Evolutionary conservation across 225 moss, liverwort and hornwort species (phyloP), one percentile per base, ranked within the genome.

Genomic region (Sphagnum contortum): DNA sequence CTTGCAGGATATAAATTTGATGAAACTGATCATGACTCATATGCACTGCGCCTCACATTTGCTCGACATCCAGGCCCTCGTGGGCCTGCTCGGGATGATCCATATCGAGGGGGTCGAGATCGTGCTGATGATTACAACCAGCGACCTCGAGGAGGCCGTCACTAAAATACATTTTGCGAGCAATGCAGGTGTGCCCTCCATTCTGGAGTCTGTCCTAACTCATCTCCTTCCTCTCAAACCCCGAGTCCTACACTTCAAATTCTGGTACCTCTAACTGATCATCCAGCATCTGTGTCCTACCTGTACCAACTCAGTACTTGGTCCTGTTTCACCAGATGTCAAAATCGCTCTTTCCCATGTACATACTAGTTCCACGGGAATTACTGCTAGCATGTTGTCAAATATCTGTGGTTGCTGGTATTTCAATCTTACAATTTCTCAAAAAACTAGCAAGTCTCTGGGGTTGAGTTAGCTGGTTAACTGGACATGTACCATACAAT

Each of bases 21-120:
- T 68, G 96, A 98, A 71, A 91, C 96, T 6, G 96, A 98, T 75
- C 96, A 90, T 60, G 96, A 98, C 61, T 98, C 96, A 6, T 98
- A 98, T 64, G 92, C 87, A 3, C 91, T 98, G 59, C 96, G 96
- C 11, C 87, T 98, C 64, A 93, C 96, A 47, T 98, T 98, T 66
- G 96, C 96, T 75, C 88, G 96, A 58, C 96, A 98, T 78, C 93
- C 96, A 7, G 96, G 90, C 9, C 96, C 96, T 51, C 88, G 96
- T 66, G 96, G 96, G 48, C 96, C 96, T 66, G 87, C 93, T 63
- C 85, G 96, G 44, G 96, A 93, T 60, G 96, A 98, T 12, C 80
- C 76, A 48, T 90, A 88, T 14, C 85, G 93, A 68, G 88, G 94
- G 60, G 89, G 86, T 47, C 81, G 87, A 61, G 87, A 85, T 59